Percentiles rank a stretch among this genome's conserved stretches.
phyloP scores from a whole-genome alignment of 495 filamentous ascomycete genomes.

The Daldinia caldariorum region DNA sequence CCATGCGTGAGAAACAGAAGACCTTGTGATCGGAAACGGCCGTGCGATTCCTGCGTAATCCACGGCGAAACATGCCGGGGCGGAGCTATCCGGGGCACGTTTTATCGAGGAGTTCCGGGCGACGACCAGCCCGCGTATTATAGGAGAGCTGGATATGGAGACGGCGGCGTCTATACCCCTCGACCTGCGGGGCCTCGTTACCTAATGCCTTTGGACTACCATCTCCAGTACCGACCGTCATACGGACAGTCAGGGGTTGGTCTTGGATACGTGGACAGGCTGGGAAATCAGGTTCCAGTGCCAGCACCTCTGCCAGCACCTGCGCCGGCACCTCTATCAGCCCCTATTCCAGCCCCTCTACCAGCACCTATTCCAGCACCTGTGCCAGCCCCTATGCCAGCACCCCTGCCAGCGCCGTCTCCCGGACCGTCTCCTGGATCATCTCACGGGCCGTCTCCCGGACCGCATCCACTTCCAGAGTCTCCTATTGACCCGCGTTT shows the following conservation, averaged over 20 bases:
- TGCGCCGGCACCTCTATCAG: background rate
- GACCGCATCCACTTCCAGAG: no score
- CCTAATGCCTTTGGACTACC: slow-evolving; percentile 1
- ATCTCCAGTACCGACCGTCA: slow-evolving; percentile 2
- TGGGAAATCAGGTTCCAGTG: background rate
- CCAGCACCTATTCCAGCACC: no score
- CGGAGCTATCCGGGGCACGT: background rate
- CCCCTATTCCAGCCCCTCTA: no score
- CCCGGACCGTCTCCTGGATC: no score
- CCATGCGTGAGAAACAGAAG: background rate
- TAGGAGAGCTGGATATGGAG: background rate
- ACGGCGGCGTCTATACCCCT: background rate
- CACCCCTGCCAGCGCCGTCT: no score
- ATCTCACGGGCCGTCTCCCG: no score
- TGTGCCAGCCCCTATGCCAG: no score
- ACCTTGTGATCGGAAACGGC: slow-evolving; percentile 29
- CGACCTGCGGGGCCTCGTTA: background rate
- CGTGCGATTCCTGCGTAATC: slow-evolving; percentile 32
- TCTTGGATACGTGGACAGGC: background rate
- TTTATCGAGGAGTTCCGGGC: slow-evolving; percentile 25
- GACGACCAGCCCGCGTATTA: slow-evolving; percentile 28
- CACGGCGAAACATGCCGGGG: background rate
- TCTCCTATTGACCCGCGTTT: no score
- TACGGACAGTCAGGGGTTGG: background rate
- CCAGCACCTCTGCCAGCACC: background rate